Evolutionary conservation across 2,329 filamentous ascomycete species (phyloP).

Genomic region (Colletotrichum musicola): DNA sequence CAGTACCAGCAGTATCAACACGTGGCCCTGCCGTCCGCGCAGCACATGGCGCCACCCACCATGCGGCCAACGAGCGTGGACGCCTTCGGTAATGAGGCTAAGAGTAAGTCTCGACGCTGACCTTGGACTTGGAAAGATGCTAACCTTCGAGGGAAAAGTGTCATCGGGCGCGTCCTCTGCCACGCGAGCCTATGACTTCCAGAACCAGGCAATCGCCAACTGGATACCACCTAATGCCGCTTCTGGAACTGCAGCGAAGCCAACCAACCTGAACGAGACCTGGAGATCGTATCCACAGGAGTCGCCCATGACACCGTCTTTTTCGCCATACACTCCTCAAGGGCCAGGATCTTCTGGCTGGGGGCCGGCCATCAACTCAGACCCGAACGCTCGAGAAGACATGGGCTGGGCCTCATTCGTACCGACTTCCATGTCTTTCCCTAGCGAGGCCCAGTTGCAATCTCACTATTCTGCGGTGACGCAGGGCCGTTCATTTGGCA

Average conservation of each 20-base stretch:
- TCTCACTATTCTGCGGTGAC: constrained; percentile 56
- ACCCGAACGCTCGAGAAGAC: constrained; percentile 57
- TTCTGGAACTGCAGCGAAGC: constrained; percentile 54
- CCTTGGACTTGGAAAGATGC: constrained; percentile 26
- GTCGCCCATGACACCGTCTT: constrained; percentile 63
- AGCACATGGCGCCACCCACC: constrained; percentile 59
- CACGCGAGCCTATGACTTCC: constrained; percentile 53
- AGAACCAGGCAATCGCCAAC: constrained; percentile 52
- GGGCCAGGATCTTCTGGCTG: constrained; percentile 56
- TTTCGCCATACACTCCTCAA: constrained; percentile 62
- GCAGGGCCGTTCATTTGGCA: constrained; percentile 55
- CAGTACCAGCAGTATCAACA: constrained; percentile 57
- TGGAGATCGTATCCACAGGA: constrained; percentile 66
- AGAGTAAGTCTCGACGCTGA: constrained; percentile 53
- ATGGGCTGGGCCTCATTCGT: constrained; percentile 59
- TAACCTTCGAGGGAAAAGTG: constrained; percentile 47
- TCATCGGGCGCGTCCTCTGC: constrained; percentile 48
- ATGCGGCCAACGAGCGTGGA: constrained; percentile 55
- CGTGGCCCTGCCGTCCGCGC: constrained; percentile 58
- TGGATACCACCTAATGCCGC: constrained; percentile 61
- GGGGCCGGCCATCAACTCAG: constrained; percentile 52
- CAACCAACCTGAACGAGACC: constrained; percentile 55
- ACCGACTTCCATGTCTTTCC: constrained; percentile 47
- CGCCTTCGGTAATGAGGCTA: constrained; percentile 53
- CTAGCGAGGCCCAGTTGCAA: constrained; percentile 47